Evolutionary conservation across 371 early-diverging fungal species (phyloP).

Genomic region (Rhizomucor miehei): DNA sequence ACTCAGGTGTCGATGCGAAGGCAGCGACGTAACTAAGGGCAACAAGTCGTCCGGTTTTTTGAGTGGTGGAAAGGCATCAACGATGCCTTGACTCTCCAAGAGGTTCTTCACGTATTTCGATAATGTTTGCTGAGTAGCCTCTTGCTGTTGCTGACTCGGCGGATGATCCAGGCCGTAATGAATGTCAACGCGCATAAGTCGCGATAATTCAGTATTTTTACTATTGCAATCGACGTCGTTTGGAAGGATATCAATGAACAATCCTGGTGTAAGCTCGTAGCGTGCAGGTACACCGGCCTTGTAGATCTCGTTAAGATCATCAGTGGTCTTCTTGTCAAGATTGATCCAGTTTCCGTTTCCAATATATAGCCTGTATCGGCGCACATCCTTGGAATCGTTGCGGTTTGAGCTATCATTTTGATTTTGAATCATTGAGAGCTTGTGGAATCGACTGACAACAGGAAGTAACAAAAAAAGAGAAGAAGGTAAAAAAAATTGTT

Average conservation of each 20-base stretch:
- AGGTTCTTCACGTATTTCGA: conserved; percentile 27
- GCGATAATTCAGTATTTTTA: conserved; percentile 37
- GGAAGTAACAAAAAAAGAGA: neutral
- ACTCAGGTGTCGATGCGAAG: conserved; percentile 40
- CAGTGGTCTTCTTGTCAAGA: conserved; percentile 26
- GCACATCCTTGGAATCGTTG: conserved; percentile 6
- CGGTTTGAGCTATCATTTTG: neutral
- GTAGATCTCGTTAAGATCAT: conserved; percentile 31
- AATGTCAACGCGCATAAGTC: conserved; percentile 43
- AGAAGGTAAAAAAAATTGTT: neutral
- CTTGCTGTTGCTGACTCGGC: neutral
- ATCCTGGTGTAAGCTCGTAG: conserved; percentile 27
- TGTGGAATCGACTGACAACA: neutral
- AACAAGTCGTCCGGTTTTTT: conserved; percentile 11
- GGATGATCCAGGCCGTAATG: conserved; percentile 12
- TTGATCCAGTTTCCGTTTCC: conserved; percentile 49
- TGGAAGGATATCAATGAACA: conserved; percentile 39
- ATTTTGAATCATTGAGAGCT: neutral
- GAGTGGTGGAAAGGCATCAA: conserved; percentile 43
- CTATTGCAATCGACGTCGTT: conserved; percentile 47
- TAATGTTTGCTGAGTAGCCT: conserved; percentile 14
- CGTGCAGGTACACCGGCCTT: conserved; percentile 31
- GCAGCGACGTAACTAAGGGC: conserved; percentile 26
- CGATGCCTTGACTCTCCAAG: conserved; percentile 36
- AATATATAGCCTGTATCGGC: conserved; percentile 31